Percentiles rank a stretch among this genome's conserved stretches.
These are phyloP conservation scores for Typha latifolia DNA, from an alignment of 176 grass and related monocot species.

Conservation along the genomic window DNA sequence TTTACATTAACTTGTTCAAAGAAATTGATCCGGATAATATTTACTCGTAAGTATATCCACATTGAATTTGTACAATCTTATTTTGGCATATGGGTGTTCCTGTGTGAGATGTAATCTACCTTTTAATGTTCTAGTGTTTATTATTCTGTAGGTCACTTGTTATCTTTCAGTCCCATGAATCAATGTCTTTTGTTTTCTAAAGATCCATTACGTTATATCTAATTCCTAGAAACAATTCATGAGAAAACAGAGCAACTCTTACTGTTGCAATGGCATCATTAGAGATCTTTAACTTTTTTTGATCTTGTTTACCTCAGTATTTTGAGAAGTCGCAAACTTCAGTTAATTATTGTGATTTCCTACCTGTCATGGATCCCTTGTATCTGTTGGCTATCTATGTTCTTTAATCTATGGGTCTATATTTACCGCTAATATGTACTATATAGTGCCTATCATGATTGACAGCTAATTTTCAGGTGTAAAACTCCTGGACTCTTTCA, in stretches of 20 bases:
- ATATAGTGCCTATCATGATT: background rate
- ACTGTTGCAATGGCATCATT: background rate
- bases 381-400: background rate
- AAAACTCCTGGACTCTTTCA: constrained; percentile 46
- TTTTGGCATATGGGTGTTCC: constrained; percentile 6
- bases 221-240: no score
- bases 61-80: background rate
- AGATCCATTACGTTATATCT: no score
- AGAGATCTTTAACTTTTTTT: background rate
- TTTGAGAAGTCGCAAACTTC: background rate
- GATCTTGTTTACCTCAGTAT: background rate
- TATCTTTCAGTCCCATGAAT: constrained; percentile 22
- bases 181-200: background rate
- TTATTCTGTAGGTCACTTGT: background rate
- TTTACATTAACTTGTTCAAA: constrained; percentile 84
- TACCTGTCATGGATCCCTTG: background rate
- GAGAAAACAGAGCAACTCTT: background rate
- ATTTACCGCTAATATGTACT: background rate
- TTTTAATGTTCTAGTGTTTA: constrained; percentile 5
- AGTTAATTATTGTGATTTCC: background rate
- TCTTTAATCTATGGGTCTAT: background rate
- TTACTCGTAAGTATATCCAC: constrained; percentile 52
- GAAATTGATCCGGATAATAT: constrained; percentile 91
- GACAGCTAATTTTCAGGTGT: constrained; percentile 10
- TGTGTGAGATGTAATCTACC: background rate